phyloP scores from a whole-genome alignment of 306 rosid genomes.

The Prosopis cineraria region DNA sequence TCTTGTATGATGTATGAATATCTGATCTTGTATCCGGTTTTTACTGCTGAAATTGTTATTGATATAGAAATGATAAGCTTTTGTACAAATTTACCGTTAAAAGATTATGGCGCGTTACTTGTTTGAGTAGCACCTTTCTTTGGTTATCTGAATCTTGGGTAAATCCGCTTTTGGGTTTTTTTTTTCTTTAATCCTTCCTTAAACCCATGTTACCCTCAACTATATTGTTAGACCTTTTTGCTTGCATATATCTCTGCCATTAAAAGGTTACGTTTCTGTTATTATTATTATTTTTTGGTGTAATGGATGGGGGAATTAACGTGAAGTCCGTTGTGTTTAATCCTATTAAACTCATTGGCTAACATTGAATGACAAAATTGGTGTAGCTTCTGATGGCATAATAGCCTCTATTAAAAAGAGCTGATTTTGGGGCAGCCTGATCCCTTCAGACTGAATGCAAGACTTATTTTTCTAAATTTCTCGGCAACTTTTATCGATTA shows the following conservation, averaged over 20 bases:
- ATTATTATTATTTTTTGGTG: background rate
- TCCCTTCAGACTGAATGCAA: slow-evolving; percentile 21
- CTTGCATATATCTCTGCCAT: background rate
- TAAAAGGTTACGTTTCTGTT: background rate
- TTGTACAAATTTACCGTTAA: background rate
- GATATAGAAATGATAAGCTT: background rate
- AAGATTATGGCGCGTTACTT: background rate
- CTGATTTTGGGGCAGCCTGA: background rate
- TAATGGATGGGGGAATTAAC: background rate
- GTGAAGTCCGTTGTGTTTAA: background rate
- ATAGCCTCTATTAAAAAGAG: background rate
- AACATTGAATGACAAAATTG: background rate
- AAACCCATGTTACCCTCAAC: background rate
- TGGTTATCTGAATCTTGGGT: background rate
- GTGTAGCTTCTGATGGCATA: background rate
- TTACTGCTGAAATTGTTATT: background rate
- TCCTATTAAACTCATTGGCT: background rate
- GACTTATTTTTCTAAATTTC: slow-evolving; percentile 19
- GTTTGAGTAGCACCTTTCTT: background rate
- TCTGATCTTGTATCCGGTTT: background rate
- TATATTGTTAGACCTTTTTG: background rate
- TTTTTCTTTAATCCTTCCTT: background rate
- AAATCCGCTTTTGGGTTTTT: background rate
- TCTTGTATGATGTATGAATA: background rate
- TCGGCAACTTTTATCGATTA: slow-evolving; percentile 13